A percentile compares a stretch with the other conserved stretches of the same genome.
Conservation (phyloP, 441 rosid genomes). For the Breynia disticha region DNA sequence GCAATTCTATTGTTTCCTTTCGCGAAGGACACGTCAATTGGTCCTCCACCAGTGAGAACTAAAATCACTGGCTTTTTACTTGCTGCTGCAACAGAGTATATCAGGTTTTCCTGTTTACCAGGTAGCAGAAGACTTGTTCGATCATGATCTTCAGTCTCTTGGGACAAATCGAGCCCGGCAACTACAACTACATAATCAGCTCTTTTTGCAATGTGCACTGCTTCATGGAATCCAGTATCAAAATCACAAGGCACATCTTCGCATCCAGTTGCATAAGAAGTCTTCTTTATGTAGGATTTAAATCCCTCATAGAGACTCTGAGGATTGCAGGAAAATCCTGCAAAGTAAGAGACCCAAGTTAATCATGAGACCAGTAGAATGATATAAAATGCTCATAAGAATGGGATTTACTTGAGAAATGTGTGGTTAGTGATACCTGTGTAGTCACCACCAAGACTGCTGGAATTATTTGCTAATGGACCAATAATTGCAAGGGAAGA, state of each 20-base stretch:
- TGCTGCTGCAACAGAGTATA: conserved; percentile 44
- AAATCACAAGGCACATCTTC: conserved; percentile 45
- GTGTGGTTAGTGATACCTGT: conserved; percentile 62
- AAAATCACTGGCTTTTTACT: conserved; percentile 52
- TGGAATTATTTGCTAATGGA: conserved; percentile 51
- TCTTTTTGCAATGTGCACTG: conserved; percentile 34
- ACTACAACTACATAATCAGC: conserved; percentile 69
- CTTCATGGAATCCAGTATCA: conserved; percentile 34
- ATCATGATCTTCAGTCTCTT: conserved; percentile 77
- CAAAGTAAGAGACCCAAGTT: conserved; percentile 3
- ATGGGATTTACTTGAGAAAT: background rate
- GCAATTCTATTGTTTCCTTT: conserved; percentile 36
- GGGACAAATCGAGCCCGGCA: conserved; percentile 79
- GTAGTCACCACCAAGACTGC: conserved; percentile 72
- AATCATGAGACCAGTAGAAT: background rate
- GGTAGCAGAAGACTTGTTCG: conserved; percentile 69
- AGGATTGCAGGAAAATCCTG: conserved; percentile 67
- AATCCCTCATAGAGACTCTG: conserved; percentile 52
- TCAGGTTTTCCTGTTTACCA: conserved; percentile 63
- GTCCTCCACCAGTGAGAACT: conserved; percentile 85
- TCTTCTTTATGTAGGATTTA: conserved; percentile 31
- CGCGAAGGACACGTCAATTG: conserved; percentile 67
- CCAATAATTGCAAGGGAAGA: conserved; percentile 68
- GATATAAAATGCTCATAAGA: background rate
- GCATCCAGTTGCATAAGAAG: conserved; percentile 55